phyloP scores from a whole-genome alignment of 148 eudicot species.

The Gaultheria prostrata region DNA sequence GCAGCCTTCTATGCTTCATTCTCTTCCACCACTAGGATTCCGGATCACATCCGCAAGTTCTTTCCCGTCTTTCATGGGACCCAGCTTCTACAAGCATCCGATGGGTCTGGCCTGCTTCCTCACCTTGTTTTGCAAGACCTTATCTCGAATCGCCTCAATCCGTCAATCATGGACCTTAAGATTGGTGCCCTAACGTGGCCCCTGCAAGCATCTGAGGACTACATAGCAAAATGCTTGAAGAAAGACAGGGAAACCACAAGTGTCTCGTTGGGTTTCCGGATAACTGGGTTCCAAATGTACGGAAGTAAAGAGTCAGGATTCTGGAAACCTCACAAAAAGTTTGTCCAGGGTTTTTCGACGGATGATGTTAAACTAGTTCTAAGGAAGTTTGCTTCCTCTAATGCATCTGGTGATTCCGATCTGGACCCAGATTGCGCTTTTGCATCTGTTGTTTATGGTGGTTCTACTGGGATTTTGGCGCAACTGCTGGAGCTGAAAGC shows the following conservation, averaged over 20 bases:
- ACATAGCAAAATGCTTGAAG: slow-evolving; percentile 60
- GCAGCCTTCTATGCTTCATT: slow-evolving; percentile 63
- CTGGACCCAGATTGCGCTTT: slow-evolving; percentile 29
- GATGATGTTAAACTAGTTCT: slow-evolving; percentile 60
- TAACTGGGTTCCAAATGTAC: slow-evolving; percentile 65
- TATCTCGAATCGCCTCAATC: slow-evolving; percentile 36
- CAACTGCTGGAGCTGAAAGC: slow-evolving; percentile 75
- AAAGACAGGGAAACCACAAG: slow-evolving; percentile 64
- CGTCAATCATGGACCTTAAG: slow-evolving; percentile 75
- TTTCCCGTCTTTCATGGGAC: slow-evolving; percentile 79
- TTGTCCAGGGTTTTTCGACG: slow-evolving; percentile 27
- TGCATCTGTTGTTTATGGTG: slow-evolving; percentile 67
- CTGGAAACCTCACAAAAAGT: slow-evolving; percentile 64
- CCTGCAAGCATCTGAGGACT: slow-evolving; percentile 56
- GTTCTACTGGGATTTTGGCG: slow-evolving; percentile 66
- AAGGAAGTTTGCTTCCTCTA: slow-evolving; percentile 67
- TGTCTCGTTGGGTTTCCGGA: slow-evolving; percentile 60
- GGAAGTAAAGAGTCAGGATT: slow-evolving; percentile 46
- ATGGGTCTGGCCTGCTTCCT: slow-evolving; percentile 67
- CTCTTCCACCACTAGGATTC: slow-evolving; percentile 47
- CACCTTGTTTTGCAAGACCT: slow-evolving; percentile 77
- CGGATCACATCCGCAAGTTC: slow-evolving; percentile 48
- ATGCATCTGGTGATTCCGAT: slow-evolving; percentile 30
- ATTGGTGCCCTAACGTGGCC: slow-evolving; percentile 90
- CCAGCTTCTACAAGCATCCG: slow-evolving; percentile 62